Evolutionary conservation across 352 stramenopile genomes (phyloP), one percentile per base, ranked within the genome.

Genomic region (Aphanomyces astaci): DNA sequence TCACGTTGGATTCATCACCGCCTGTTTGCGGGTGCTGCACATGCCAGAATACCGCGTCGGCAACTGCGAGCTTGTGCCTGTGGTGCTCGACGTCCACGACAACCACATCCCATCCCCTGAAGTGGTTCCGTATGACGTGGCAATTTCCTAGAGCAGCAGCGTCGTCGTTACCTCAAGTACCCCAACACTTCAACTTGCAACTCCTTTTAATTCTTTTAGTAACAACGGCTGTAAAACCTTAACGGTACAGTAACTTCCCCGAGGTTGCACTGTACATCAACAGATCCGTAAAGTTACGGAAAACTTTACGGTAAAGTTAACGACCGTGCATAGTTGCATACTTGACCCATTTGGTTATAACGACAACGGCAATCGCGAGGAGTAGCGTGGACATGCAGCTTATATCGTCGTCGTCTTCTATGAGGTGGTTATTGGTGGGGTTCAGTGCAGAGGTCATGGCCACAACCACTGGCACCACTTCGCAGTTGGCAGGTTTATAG

Each of bases 1-100:
- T 3, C 84, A 92, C 71, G 87, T 80, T 10, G 82, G 76, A n/a
- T 92, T 90, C 66, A 89, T 92, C 63, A 73, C 77, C 32, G 73
- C 76, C 13, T 66, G 84, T 10, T 82, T 77, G 68, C 76, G 78
- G 30, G 72, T 87, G 11, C 74, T 87, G 22, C 49, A 80, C 39
- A 64, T 32, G 22, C 39, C 72, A 5, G 56, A 80, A 28, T 67
- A 57, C 11, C 78, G 84, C 43, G 36, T 78, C 17, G 66, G 76
- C 53, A 84, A 85, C 71, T 87, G 79, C 57, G 79, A 87, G 31
- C 70, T 78, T 57, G 72, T 85, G 17, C 76, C 79, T 22, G 52
- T 87, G 39, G 73, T 84, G 3, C 66, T 85, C 9, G 72, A 80
- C 64, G 31, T 48, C n/a, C 25, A 19, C 19, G 60, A 59, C 10